Evolutionary conservation across 495 filamentous ascomycete genomes (phyloP).

Genomic region (Polyplosphaeria fusca): DNA sequence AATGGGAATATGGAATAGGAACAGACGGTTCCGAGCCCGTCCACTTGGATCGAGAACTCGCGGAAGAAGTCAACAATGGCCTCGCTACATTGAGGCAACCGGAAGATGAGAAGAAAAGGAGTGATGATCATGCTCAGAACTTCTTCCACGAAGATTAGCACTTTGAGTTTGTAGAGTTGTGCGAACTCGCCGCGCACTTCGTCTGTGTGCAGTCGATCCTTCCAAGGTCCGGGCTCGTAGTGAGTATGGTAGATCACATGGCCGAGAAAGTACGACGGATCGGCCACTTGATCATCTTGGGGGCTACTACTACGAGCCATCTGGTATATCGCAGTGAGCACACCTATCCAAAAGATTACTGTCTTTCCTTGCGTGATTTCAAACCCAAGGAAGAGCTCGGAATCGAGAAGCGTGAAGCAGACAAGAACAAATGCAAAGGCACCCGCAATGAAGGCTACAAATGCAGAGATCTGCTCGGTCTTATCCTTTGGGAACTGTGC

Average conservation of each 20-base stretch:
- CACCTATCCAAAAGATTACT: constrained; percentile 71
- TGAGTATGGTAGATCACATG: constrained; percentile 90
- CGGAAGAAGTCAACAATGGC: constrained; percentile 96
- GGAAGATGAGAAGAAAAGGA: constrained; percentile 83
- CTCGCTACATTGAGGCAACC: constrained; percentile 84
- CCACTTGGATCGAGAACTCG: constrained; percentile 94
- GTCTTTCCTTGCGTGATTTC: constrained; percentile 84
- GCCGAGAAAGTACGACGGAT: constrained; percentile 81
- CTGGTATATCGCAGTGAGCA: constrained; percentile 66
- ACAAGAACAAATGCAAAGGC: constrained; percentile 80
- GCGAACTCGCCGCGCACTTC: constrained; percentile 84
- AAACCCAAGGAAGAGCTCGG: constrained; percentile 86
- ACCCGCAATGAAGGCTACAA: constrained; percentile 82
- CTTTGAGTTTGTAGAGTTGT: constrained; percentile 78
- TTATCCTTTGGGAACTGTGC: constrained; percentile 97
- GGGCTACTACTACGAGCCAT: constrained; percentile 74
- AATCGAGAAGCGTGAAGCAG: constrained; percentile 75
- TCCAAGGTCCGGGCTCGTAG: constrained; percentile 84
- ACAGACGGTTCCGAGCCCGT: constrained; percentile 92
- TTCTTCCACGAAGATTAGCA: constrained; percentile 89
- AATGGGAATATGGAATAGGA: constrained; percentile 98
- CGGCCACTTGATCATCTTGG: constrained; percentile 84
- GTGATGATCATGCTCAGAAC: constrained; percentile 88
- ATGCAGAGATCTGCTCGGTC: constrained; percentile 73
- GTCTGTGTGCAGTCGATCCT: constrained; percentile 80